Evolutionary conservation across 1,139 yeast species (phyloP), one percentile per base, ranked within the genome.

Genomic region (Candida sanyaensis): DNA sequence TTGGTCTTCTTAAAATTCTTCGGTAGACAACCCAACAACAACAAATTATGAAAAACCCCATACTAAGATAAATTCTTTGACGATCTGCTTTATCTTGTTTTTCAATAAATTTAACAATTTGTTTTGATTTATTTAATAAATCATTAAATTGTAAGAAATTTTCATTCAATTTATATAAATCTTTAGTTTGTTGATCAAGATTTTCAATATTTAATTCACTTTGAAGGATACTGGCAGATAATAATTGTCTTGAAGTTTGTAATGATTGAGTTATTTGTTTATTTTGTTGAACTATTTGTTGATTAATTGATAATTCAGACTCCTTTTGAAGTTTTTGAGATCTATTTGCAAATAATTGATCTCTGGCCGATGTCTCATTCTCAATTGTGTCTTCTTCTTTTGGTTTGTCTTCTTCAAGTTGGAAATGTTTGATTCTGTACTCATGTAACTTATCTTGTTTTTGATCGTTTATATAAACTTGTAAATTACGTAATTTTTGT

Each of bases 11-110:
- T 37, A 86, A 65, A 3, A 86, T 70, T 48, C 92, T 69, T 54
- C 85, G 67, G 83, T 87, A 86, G 1, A 85, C 54, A 21, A 86
- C 81, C 86, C 88, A 85, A 3, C 68, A 60, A 53, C 87, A 70
- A 33, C 84, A 85, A 2, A 75, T 54, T 2, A 75, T 68, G 49
- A 86, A 74, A 54, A 86, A 83, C 21, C 81, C 82, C 41, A 86
- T 57, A 29, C 88, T 75, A 45, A 79, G 63, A 54, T 83, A 80
- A 59, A 86, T 85, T 48, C 81, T 68, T 43, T 78, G 70, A 45
- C 87, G 73, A 57, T 87, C 93, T 52, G 76, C 68, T 47, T 75
- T 71, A 57, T 87, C 90, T 44, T 88, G 88, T 57, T 81, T 81
- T 57, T 86, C 89, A 47, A 86, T 80, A 49, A 83, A 78, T 53